These are phyloP conservation scores for Brassica carinata DNA, from an alignment of 345 rosid species.

Conservation along the genomic window DNA sequence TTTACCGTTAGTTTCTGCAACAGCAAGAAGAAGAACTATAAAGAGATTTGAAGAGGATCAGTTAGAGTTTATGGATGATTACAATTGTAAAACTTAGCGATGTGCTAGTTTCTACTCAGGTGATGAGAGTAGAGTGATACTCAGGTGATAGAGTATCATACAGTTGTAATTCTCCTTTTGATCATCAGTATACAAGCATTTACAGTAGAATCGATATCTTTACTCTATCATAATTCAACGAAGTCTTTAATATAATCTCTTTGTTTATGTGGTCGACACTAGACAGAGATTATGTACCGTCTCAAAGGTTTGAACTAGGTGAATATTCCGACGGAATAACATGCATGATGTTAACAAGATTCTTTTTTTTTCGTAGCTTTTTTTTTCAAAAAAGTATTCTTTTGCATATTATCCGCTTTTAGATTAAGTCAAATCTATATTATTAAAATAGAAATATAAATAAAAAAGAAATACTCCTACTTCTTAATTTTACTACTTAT, in stretches of 20 bases:
- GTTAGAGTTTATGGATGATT: too few species aligned
- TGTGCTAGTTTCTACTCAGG: not conserved
- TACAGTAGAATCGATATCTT: too few species aligned
- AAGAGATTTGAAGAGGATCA: too few species aligned
- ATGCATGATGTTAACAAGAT: slow-evolving; percentile 22
- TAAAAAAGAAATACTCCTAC: too few species aligned
- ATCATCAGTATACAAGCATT: not conserved
- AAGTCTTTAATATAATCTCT: not conserved
- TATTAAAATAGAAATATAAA: too few species aligned
- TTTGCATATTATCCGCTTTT: slow-evolving; percentile 19
- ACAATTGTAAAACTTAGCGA: not conserved
- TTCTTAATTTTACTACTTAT: too few species aligned
- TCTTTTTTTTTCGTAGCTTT: slow-evolving; percentile 5
- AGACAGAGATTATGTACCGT: slow-evolving; percentile 3
- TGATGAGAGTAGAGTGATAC: not conserved
- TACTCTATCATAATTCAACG: too few species aligned
- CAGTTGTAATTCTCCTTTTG: not conserved
- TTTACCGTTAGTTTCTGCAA: too few species aligned
- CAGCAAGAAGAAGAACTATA: too few species aligned
- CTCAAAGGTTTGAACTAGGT: not conserved
- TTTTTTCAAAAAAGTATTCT: not conserved
- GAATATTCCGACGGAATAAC: slow-evolving; percentile 15
- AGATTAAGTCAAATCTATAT: too few species aligned
- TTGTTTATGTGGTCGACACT: not conserved
- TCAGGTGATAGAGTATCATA: not conserved